Conservation (phyloP, 179 eudicot genomes). For the Amaranthus tricolor region DNA sequence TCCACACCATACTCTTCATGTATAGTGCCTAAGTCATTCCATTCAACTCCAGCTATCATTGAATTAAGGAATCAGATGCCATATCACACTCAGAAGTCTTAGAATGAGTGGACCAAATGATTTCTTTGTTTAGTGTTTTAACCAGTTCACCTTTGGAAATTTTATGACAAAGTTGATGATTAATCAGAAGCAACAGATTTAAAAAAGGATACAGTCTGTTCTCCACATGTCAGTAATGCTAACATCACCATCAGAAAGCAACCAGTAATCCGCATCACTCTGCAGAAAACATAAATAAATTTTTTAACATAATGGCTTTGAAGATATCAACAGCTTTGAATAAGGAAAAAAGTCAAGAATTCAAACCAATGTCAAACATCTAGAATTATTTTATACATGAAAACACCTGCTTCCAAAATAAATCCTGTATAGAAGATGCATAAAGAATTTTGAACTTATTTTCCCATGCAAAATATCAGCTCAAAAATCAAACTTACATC, state of each 20-base stretch:
- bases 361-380: background rate
- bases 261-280: constrained; percentile 91
- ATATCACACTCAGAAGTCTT: background rate
- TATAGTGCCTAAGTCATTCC: constrained; percentile 52
- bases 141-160: background rate
- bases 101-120: too few relatives aligned
- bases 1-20: constrained; percentile 46
- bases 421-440: background rate
- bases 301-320: too few relatives aligned
- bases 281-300: constrained; percentile 22
- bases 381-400: background rate
- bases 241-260: constrained; percentile 75
- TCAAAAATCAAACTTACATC: constrained; percentile 69
- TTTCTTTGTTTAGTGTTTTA: background rate
- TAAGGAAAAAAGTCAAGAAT: background rate
- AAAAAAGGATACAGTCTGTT: constrained; percentile 71
- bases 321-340: background rate
- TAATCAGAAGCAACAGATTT: background rate
- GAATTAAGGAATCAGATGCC: constrained; percentile 33
- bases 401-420: background rate
- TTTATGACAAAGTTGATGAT: background rate
- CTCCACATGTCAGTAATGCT: constrained; percentile 95
- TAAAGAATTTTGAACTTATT: background rate
- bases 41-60: constrained; percentile 54
- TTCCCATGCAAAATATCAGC: constrained; percentile 11